phyloP scores from a whole-genome alignment of 768 basidiomycete genomes.

The Naganishia kalamii region DNA sequence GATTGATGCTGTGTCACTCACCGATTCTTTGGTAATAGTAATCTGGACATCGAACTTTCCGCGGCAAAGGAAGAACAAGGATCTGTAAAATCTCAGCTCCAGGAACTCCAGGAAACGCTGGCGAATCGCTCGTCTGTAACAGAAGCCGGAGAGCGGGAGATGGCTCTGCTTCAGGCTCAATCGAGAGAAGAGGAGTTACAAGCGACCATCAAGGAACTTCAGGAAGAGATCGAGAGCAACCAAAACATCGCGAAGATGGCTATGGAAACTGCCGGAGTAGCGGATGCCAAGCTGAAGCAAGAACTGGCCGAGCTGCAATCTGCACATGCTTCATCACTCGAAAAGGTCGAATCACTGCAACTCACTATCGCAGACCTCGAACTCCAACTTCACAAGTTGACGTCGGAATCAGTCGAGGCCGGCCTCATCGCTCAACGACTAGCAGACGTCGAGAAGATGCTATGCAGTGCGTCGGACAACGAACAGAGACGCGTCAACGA shows the following conservation, averaged over 20 bases:
- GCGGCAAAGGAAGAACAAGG: not conserved
- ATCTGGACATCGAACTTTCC: not conserved
- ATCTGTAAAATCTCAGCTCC: slow-evolving; percentile 23
- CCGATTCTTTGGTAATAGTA: not conserved
- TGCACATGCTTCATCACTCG: not conserved
- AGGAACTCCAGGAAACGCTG: slow-evolving; percentile 27
- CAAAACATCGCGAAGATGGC: not conserved
- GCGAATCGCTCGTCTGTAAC: slow-evolving; percentile 40
- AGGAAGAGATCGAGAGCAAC: slow-evolving; percentile 1
- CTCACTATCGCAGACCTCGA: not conserved
- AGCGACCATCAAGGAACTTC: not conserved
- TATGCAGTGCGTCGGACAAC: not conserved
- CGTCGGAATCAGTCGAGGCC: no score
- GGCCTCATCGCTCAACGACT: not conserved
- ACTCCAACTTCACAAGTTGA: not conserved
- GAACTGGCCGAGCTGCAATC: not conserved
- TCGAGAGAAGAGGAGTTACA: slow-evolving; percentile 20
- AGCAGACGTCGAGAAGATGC: not conserved
- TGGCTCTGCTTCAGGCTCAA: slow-evolving; percentile 31
- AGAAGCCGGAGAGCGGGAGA: slow-evolving; percentile 33
- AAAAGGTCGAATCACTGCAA: not conserved
- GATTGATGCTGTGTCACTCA: not conserved
- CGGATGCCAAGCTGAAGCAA: not conserved
- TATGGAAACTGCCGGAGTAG: not conserved
- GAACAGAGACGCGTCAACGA: no score